A percentile compares a stretch with the other conserved stretches of the same genome.
These are phyloP conservation scores for Xylaria palmicola DNA, from an alignment of 495 filamentous ascomycete species.

Conservation along the genomic window DNA sequence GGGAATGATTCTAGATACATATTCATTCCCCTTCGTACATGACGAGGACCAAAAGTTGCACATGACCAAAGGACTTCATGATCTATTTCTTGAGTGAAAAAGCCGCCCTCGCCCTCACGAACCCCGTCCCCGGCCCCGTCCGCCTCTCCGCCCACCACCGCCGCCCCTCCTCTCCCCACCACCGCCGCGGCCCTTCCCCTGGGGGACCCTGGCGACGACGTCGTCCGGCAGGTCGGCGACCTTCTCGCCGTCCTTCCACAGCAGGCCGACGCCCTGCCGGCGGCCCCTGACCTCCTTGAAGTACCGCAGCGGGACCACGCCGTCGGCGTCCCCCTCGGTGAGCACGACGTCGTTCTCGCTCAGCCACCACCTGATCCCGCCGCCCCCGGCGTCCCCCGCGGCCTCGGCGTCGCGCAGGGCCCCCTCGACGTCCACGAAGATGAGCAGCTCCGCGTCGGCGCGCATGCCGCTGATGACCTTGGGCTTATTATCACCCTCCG, in stretches of 20 bases:
- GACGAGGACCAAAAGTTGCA: too few relatives aligned
- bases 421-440: conserved; percentile 73
- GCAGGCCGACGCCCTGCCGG: conserved; percentile 56
- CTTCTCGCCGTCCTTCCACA: conserved; percentile 64
- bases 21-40: too few relatives aligned
- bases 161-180: conserved; percentile 8
- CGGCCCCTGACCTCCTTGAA: conserved; percentile 58
- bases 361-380: conserved; percentile 74
- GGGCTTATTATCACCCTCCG: background rate
- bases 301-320: conserved; percentile 43
- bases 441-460: conserved; percentile 68
- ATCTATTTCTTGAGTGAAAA: background rate
- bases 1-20: too few relatives aligned
- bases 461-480: conserved; percentile 86
- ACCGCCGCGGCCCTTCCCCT: conserved; percentile 10
- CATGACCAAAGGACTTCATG: background rate
- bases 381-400: conserved; percentile 22
- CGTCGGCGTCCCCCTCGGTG: conserved; percentile 49
- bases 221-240: conserved; percentile 55
- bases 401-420: conserved; percentile 46
- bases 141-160: conserved; percentile 3
- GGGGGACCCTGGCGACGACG: conserved; percentile 27
- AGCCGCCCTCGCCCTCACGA: background rate
- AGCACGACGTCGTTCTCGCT: conserved; percentile 80
- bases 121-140: conserved; percentile 5